A percentile compares a stretch with the other conserved stretches of the same genome.
phyloP scores from a whole-genome alignment of 148 eudicot species.

The Selenicereus undatus region DNA sequence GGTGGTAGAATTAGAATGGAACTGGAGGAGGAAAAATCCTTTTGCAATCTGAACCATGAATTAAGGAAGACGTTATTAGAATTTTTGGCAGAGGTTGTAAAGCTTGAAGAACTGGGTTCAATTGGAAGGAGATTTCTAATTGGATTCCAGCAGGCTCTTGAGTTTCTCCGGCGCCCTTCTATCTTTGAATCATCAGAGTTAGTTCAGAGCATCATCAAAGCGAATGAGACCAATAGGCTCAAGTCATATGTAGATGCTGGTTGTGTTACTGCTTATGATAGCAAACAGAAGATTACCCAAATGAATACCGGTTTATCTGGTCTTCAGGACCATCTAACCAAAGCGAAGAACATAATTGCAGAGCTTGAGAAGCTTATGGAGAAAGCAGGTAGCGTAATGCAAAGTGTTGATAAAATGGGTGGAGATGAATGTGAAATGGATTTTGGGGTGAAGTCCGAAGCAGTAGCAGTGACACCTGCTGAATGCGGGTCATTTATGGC shows the following conservation, averaged over 20 bases:
- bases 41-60: not conserved
- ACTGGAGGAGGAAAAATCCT: not conserved
- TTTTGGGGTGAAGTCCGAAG: not conserved
- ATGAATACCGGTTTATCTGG: conserved; percentile 46
- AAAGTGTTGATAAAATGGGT: conserved; percentile 10
- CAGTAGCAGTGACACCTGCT: not conserved
- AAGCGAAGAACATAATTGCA: conserved; percentile 32
- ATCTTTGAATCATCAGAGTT: conserved; percentile 41
- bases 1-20: conserved; percentile 22
- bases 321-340: conserved; percentile 35
- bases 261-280: conserved; percentile 41
- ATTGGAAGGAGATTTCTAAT: conserved; percentile 39
- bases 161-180: conserved; percentile 42
- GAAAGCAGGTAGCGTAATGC: conserved; percentile 29
- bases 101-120: conserved; percentile 52
- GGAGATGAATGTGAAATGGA: conserved; percentile 14
- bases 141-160: conserved; percentile 58
- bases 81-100: conserved; percentile 36
- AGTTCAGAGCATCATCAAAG: conserved; percentile 38
- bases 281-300: conserved; percentile 33
- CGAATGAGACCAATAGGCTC: conserved; percentile 46
- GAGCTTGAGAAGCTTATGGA: conserved; percentile 57
- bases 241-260: conserved; percentile 48
- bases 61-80: conserved; percentile 16
- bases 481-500: conserved; percentile 37